phyloP scores from a whole-genome alignment of 805 yeast genomes.

The Starmerella vaccinii region DNA sequence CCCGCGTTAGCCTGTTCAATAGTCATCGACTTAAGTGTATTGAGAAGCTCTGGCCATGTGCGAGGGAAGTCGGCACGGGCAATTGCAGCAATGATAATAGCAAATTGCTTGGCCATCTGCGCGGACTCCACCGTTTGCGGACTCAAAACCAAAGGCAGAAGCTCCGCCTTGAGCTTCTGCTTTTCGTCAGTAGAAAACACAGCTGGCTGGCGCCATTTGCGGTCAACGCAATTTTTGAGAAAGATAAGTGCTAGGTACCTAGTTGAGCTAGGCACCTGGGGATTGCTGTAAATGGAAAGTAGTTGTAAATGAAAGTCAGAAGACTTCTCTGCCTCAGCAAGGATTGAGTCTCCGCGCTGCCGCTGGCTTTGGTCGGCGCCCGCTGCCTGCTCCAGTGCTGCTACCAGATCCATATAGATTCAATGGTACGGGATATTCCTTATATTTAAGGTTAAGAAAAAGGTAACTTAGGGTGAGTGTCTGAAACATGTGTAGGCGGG shows the following conservation, averaged over 20 bases:
- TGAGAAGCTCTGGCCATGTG: constrained; percentile 77
- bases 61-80: constrained; percentile 76
- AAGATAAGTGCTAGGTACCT: constrained; percentile 84
- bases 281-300: constrained; percentile 23
- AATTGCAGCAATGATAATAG: constrained; percentile 69
- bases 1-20: neutral
- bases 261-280: constrained; percentile 29
- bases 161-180: constrained; percentile 33
- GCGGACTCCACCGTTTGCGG: constrained; percentile 36
- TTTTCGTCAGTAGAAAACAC: constrained; percentile 59
- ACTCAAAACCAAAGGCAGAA: constrained; percentile 28
- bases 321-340: constrained; percentile 7
- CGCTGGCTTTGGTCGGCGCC: constrained; percentile 18
- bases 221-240: constrained; percentile 78
- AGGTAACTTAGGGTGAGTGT: too few relatives aligned
- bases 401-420: constrained; percentile 16
- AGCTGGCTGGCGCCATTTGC: constrained; percentile 69
- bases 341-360: constrained; percentile 20
- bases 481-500: too few relatives aligned
- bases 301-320: constrained; percentile 19
- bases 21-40: constrained; percentile 34
- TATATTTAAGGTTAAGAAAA: too few relatives aligned
- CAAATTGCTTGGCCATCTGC: constrained; percentile 74
- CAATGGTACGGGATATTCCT: neutral
- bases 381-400: constrained; percentile 22